Percentiles rank a stretch among this genome's conserved stretches.
Evolutionary conservation across 108 stramenopile genomes (phyloP).

Genomic region (Pelagomonas calceolata): DNA sequence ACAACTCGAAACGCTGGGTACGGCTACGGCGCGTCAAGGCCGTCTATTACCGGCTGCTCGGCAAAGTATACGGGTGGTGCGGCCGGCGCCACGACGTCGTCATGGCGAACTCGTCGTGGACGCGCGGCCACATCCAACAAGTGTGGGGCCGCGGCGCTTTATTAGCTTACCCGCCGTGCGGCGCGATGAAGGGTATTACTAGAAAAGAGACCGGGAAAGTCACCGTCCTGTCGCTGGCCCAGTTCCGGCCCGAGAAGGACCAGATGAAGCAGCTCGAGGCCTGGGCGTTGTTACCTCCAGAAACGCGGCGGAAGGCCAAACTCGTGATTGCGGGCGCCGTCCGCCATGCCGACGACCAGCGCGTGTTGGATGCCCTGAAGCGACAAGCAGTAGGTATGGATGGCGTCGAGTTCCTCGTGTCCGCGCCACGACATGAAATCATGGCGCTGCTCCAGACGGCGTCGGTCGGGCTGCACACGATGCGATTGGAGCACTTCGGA

Average conservation of each 20-base stretch:
- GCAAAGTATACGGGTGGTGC: constrained; percentile 55
- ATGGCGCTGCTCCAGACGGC: constrained; percentile 50
- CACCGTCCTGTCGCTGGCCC: constrained; percentile 77
- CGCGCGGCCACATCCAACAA: constrained; percentile 61
- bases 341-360: constrained; percentile 67
- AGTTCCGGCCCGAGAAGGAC: constrained; percentile 98
- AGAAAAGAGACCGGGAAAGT: too few relatives aligned
- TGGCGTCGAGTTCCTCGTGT: constrained; percentile 53
- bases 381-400: constrained; percentile 46
- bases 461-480: constrained; percentile 90
- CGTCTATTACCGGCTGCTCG: constrained; percentile 76
- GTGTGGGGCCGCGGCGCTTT: constrained; percentile 53
- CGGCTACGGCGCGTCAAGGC: constrained; percentile 60
- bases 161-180: constrained; percentile 81
- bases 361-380: constrained; percentile 50
- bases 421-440: background rate
- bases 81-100: constrained; percentile 67
- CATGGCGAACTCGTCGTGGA: constrained; percentile 95
- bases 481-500: constrained; percentile 99
- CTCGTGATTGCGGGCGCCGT: constrained; percentile 85
- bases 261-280: constrained; percentile 68
- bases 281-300: constrained; percentile 19
- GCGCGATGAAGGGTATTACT: constrained; percentile 39
- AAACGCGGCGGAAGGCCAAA: constrained; percentile 1
- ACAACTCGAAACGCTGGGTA: constrained; percentile 49